Base-by-base conservation (phyloP, 441 rosid species). In the Gossypium schwendimanii region DNA sequence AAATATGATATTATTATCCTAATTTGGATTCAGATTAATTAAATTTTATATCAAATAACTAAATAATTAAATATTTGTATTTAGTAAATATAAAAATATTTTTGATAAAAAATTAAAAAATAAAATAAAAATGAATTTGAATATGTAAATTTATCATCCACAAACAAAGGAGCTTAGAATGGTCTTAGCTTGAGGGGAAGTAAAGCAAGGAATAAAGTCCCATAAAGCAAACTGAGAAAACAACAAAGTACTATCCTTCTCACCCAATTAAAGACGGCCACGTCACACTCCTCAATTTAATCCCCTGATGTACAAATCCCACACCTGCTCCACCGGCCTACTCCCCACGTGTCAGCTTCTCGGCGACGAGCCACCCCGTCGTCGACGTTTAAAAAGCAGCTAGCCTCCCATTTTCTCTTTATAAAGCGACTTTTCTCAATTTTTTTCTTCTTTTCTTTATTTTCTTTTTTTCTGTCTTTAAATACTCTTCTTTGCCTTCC, bases 321-420 rank as follows among this genome's bases (percentile, higher is more conserved):
- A 20, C 63, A 59, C 20, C 39, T 59, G 63, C 39, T 26, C 63
- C 63, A 26, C 33, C 63, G 63, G 63, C 63, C 4, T 5, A 26
- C 10, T 24, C 63, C 18, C 63, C 63, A 59, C 63, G 63, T 59
- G 63, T 59, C 39, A 28, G 39, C 39, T 59, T 59, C 39, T 26
- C 39, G 63, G 63, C 63, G 39, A 59, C 41, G 17, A 59, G 41
- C 20, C 63, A 59, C 63, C 36, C 63, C 88, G 79, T 94, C 98
- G 17, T 49, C 54, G 15, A n/a, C 39, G 39, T 33, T 33, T 33
- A 33, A 33, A 33, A 33, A 33, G 8, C 39, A 33, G 39, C 39
- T 8, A 33, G 39, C 39, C 39, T 33, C 39, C 39, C 39, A 33
- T 33, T 33, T 33, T 33, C 39, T 33, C 39, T 33, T 6, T 33